These are phyloP conservation scores for Gossypium longicalyx DNA, from an alignment of 345 rosid species.

Conservation along the genomic window DNA sequence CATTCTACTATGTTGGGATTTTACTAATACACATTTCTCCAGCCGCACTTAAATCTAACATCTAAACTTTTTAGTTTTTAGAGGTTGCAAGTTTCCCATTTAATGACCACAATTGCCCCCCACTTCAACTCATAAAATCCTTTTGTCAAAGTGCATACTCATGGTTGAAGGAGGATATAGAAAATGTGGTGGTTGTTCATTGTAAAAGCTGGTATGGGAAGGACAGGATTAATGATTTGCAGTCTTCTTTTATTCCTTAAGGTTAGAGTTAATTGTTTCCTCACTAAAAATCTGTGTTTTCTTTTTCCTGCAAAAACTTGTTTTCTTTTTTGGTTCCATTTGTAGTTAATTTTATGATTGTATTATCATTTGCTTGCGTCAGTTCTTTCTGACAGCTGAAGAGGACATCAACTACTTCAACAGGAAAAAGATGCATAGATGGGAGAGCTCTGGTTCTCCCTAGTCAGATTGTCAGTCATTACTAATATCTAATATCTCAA, in stretches of 20 bases:
- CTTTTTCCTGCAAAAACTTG: background rate
- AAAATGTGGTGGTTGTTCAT: conserved; percentile 92
- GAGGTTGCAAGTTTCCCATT: conserved; percentile 95
- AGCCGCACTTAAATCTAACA: conserved; percentile 21
- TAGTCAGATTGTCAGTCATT: conserved; percentile 84
- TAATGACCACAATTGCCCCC: conserved; percentile 93
- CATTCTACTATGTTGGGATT: background rate
- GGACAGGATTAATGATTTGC: conserved; percentile 94
- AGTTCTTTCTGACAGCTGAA: conserved; percentile 91
- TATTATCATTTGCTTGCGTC: conserved; percentile 25
- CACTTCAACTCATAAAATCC: conserved; percentile 68
- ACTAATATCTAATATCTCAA: background rate
- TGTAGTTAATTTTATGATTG: background rate
- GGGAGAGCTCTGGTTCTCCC: conserved; percentile 92
- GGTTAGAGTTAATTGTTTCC: conserved; percentile 31
- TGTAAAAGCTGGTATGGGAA: conserved; percentile 96
- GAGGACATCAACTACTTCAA: conserved; percentile 79
- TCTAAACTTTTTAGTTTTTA: conserved; percentile 9
- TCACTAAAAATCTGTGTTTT: background rate
- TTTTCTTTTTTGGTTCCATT: background rate
- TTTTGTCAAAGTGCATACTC: conserved; percentile 90
- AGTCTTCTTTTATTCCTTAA: conserved; percentile 85
- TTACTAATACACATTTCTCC: background rate
- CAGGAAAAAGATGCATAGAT: conserved; percentile 81
- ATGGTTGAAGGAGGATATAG: conserved; percentile 92